A percentile compares a stretch with the other conserved stretches of the same genome.
These are phyloP conservation scores for Annulohypoxylon bovei DNA, from an alignment of 495 filamentous ascomycete species.

Conservation along the genomic window DNA sequence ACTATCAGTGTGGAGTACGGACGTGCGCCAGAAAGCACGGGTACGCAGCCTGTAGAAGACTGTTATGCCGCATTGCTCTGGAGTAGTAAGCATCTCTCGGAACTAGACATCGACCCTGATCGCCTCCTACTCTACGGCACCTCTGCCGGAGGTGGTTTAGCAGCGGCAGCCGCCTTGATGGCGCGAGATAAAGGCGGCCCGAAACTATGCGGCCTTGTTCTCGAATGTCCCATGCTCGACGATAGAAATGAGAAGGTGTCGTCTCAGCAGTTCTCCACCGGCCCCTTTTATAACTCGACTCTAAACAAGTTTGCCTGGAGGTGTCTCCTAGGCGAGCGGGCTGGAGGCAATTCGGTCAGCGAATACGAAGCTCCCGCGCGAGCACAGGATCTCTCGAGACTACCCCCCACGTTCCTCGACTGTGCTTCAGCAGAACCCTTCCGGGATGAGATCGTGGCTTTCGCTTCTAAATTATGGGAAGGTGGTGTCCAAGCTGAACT, in stretches of 20 bases:
- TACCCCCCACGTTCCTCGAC: conserved; percentile 50
- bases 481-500: conserved; percentile 49
- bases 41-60: conserved; percentile 44
- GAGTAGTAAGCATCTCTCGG: conserved; percentile 38
- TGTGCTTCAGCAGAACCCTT: conserved; percentile 49
- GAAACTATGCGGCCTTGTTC: conserved; percentile 44
- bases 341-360: conserved; percentile 39
- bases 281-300: conserved; percentile 49
- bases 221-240: conserved; percentile 51
- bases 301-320: conserved; percentile 47
- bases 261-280: conserved; percentile 41
- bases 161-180: conserved; percentile 47
- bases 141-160: conserved; percentile 51
- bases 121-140: conserved; percentile 49
- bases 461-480: conserved; percentile 49
- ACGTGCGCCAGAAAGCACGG: conserved; percentile 47
- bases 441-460: conserved; percentile 51
- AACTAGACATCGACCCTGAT: conserved; percentile 47
- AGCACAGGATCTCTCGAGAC: conserved; percentile 42
- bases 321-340: conserved; percentile 48
- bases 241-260: conserved; percentile 48
- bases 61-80: conserved; percentile 46
- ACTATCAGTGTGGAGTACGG: conserved; percentile 51
- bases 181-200: conserved; percentile 47
- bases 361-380: conserved; percentile 50